Conservation (phyloP, 495 filamentous ascomycete genomes). For the Staphylotrichum tortipilum region DNA sequence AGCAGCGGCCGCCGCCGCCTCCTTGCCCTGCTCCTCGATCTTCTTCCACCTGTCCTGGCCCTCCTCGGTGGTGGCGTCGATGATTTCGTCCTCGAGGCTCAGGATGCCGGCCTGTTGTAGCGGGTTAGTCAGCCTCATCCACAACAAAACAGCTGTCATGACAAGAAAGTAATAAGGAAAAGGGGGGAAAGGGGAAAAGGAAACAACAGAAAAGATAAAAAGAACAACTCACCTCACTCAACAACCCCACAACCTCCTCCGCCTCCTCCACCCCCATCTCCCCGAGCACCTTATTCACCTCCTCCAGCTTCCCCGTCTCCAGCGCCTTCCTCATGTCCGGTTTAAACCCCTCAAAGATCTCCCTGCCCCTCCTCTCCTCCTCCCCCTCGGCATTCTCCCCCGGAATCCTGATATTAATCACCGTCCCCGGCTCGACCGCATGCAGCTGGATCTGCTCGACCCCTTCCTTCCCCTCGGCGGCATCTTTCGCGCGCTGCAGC, state of each 20-base stretch:
- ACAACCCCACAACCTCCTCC: constrained; percentile 75
- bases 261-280: constrained; percentile 90
- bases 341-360: constrained; percentile 75
- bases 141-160: too few relatives aligned
- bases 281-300: constrained; percentile 90
- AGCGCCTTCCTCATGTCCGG: constrained; percentile 73
- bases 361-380: constrained; percentile 54
- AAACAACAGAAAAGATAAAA: background rate
- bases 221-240: constrained; percentile 55
- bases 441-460: constrained; percentile 98
- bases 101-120: constrained; percentile 64
- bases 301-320: constrained; percentile 75
- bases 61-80: constrained; percentile 92
- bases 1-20: too few relatives aligned
- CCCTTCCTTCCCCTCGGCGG: constrained; percentile 45
- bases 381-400: constrained; percentile 57
- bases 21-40: constrained; percentile 55
- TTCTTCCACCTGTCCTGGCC: constrained; percentile 68
- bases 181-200: background rate
- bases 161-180: background rate
- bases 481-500: constrained; percentile 54
- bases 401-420: constrained; percentile 80
- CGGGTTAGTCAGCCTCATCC: constrained; percentile 1
- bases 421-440: constrained; percentile 86
- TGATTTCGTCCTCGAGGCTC: constrained; percentile 83